Base-by-base conservation (phyloP, 805 yeast genomes). In the Starmerella apis region DNA sequence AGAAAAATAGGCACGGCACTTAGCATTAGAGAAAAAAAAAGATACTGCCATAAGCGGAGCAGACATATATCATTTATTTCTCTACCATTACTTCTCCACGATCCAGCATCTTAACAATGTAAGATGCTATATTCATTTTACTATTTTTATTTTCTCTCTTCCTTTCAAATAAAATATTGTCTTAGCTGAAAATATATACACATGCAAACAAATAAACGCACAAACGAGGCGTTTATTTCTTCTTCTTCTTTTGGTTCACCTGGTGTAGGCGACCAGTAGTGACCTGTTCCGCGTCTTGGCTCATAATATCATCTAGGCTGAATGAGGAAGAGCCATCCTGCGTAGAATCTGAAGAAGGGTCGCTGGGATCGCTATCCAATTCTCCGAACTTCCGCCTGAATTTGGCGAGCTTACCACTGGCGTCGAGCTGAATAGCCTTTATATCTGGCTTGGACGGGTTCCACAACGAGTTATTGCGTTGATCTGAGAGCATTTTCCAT, bases 381-480 rank as follows among this genome's bases (percentile, higher is more conserved):
- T 49, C 60, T 14, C 63, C 61, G 39, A 59, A 66, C 60, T 63
- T 63, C 55, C 62, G 54, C 53, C 63, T 59, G 63, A 66, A 65
- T 57, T 59, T 65, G 51, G 70, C 67, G 51, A 88, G 69, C 65
- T 80, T 81, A 59, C 94, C 95, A 47, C 85, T 81, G 13, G 92
- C 84, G 64, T 79, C 84, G n/a, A 84, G 81, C 66, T 85, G 94
- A 31, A 78, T 74, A 41, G 80, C 75, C 46, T 76, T 76, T 59
- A 85, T 71, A 65, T 86, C 92, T 20, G 83, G 77, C 68, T 88
- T 79, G 55, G 83, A 77, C 47, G 87, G 86, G 67, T 92, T 92
- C 96, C 96, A 92, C 49, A 84, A 66, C 31, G 87, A 79, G 61
- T 78, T 80, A 61, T 84, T 85, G 68, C 95, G 79, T 72, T 84